Percentiles rank a stretch among this genome's conserved stretches.
These are phyloP conservation scores for Aspergillus transmontanensis DNA, from an alignment of 2,329 filamentous ascomycete species.

Conservation along the genomic window DNA sequence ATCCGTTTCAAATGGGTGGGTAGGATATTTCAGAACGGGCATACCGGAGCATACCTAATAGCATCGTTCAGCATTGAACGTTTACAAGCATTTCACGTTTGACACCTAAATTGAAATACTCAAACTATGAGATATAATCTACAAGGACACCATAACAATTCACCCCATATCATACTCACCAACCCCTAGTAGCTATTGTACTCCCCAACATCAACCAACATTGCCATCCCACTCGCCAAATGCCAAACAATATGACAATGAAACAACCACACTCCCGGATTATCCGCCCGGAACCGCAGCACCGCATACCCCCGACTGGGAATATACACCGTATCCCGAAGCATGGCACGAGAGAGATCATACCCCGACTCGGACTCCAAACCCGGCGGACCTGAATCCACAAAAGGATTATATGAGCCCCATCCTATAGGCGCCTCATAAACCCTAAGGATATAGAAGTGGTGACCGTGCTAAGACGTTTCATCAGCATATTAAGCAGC, in stretches of 20 bases:
- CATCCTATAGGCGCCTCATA: constrained; percentile 35
- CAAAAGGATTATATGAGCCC: constrained; percentile 43
- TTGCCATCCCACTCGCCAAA: constrained; percentile 48
- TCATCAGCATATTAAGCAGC: neutral
- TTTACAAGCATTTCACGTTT: neutral
- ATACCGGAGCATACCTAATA: neutral
- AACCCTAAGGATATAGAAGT: constrained; percentile 36
- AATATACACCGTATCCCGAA: constrained; percentile 58
- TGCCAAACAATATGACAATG: constrained; percentile 59
- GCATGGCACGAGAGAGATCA: constrained; percentile 40
- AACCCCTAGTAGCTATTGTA: neutral
- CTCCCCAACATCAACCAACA: constrained; percentile 40
- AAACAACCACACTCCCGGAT: constrained; percentile 54
- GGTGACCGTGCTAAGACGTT: constrained; percentile 35
- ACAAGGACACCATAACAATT: neutral
- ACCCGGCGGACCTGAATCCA: constrained; percentile 25
- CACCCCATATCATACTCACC: neutral
- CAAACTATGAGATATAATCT: neutral
- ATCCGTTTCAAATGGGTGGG: neutral
- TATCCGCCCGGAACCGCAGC: constrained; percentile 58
- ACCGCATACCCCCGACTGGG: constrained; percentile 58
- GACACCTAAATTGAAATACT: neutral
- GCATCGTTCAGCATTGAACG: too few relatives aligned
- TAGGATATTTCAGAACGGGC: neutral
- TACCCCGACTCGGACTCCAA: constrained; percentile 21